Evolutionary conservation across 176 grass and related monocot genomes (phyloP).

Genomic region (Pontederia paniculata): DNA sequence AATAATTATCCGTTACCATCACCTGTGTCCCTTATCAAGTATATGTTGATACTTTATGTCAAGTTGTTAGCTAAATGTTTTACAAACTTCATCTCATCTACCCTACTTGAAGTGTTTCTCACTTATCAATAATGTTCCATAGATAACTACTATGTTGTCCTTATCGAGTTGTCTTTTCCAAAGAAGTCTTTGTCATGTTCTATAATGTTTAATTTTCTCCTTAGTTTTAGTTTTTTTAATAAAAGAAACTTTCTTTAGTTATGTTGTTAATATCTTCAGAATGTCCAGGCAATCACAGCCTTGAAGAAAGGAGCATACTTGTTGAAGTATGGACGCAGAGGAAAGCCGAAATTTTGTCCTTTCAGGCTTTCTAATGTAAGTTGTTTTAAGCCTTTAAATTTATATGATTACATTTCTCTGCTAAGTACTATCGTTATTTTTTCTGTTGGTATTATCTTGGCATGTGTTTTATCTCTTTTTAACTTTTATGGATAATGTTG

Average conservation of each 20-base stretch:
- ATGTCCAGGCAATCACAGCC: slow-evolving; percentile 48
- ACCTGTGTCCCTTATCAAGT: no score
- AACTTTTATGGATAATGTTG: neutral
- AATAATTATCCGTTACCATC: no score
- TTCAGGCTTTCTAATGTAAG: slow-evolving; percentile 68
- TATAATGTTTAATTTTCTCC: no score
- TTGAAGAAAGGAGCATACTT: slow-evolving; percentile 68
- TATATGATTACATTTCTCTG: neutral
- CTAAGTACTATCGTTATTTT: neutral
- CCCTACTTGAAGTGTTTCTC: no score
- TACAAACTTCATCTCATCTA: no score
- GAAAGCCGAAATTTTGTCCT: slow-evolving; percentile 79
- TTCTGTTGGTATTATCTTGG: neutral
- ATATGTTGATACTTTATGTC: no score
- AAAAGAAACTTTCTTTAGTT: neutral
- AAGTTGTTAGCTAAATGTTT: no score
- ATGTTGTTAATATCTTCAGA: neutral
- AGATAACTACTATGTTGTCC: no score
- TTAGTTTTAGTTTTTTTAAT: no score
- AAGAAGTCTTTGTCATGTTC: no score
- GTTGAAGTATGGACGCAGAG: slow-evolving; percentile 65
- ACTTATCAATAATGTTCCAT: no score
- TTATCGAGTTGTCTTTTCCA: no score
- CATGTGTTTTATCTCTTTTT: neutral
- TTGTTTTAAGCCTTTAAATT: slow-evolving; percentile 1